Evolutionary conservation across 257 asterid species (phyloP), one percentile per base, ranked within the genome.

Genomic region (Knoxia roxburghii): DNA sequence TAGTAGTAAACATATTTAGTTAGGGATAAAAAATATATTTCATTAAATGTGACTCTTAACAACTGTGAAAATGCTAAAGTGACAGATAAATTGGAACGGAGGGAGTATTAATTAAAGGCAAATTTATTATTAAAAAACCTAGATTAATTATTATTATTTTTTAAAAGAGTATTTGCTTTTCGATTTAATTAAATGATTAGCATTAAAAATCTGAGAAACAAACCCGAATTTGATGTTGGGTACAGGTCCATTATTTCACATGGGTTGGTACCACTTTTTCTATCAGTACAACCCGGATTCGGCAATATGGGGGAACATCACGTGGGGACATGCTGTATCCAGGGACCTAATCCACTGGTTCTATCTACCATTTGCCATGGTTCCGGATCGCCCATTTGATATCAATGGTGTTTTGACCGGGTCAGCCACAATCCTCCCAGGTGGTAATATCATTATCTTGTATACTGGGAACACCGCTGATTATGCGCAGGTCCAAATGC

Each of bases 241-340:
- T 71, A 49, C 69, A 88, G 97, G 93, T 57, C 97, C 97, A 59
- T 71, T 90, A 62, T 88, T 65, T 20, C 72, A 90, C 88, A 88
- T 75, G 68, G 97, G 93, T 58, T 86, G 95, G 96, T 90, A 90
- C 63, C 97, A 90, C 64, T 69, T 90, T 0, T 90, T 90, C 84
- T 90, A 90, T 64, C 97, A 90, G 21, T 88, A 88, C 87, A 90
- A 88, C 52, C 97, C 88, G 4, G 93, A 88, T 18, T 75, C 93
- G 5, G 87, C 96, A 0, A 68, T 88, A 4, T 90, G 95, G 96
- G 97, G 96, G 30, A 80, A 82, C 8, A 90, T 88, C 65, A 75
- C 87, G 61, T 90, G 97, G 97, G 97, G 89, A 76, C 97, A 90
- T 51, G 91, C 96, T 0, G 88, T 88, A 13, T 90, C 97, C 0